Evolutionary conservation across 2,329 filamentous ascomycete species (phyloP).

Genomic region (Neofusicoccum sp.): DNA sequence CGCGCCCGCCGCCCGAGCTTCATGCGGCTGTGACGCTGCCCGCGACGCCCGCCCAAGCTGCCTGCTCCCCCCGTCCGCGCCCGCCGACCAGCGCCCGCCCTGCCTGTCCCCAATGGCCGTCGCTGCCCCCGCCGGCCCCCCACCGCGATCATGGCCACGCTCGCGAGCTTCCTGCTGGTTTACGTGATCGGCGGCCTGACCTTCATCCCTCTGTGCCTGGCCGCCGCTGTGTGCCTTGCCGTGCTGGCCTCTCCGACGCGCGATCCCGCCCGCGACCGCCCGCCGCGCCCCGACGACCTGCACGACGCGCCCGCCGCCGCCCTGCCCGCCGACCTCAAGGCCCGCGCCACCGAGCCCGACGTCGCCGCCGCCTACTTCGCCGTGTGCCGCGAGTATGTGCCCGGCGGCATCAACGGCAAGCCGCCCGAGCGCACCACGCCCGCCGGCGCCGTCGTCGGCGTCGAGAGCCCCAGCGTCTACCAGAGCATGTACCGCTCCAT

Average conservation of each 20-base stretch:
- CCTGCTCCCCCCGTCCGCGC: not conserved
- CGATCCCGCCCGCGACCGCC: conserved; percentile 48
- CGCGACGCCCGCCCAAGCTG: not conserved
- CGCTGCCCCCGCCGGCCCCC: not conserved
- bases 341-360: conserved; percentile 62
- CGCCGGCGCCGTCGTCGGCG: conserved; percentile 71
- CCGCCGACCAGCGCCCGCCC: not conserved
- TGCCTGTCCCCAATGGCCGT: conserved; percentile 15
- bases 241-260: conserved; percentile 63
- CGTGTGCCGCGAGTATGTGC: conserved; percentile 89
- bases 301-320: conserved; percentile 32
- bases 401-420: conserved; percentile 88
- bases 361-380: conserved; percentile 90
- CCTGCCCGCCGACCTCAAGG: conserved; percentile 63
- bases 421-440: conserved; percentile 84
- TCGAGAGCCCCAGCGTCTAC: conserved; percentile 90
- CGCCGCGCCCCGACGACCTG: conserved; percentile 55
- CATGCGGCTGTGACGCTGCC: not conserved
- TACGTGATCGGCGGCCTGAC: conserved; percentile 87
- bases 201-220: conserved; percentile 72
- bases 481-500: conserved; percentile 97
- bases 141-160: conserved; percentile 28
- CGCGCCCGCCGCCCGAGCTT: too few species aligned
- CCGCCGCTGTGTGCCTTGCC: conserved; percentile 61
- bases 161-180: conserved; percentile 63